These are phyloP conservation scores for Linderina pennispora DNA, from an alignment of 192 early-diverging fungal genomes.

Conservation along the genomic window DNA sequence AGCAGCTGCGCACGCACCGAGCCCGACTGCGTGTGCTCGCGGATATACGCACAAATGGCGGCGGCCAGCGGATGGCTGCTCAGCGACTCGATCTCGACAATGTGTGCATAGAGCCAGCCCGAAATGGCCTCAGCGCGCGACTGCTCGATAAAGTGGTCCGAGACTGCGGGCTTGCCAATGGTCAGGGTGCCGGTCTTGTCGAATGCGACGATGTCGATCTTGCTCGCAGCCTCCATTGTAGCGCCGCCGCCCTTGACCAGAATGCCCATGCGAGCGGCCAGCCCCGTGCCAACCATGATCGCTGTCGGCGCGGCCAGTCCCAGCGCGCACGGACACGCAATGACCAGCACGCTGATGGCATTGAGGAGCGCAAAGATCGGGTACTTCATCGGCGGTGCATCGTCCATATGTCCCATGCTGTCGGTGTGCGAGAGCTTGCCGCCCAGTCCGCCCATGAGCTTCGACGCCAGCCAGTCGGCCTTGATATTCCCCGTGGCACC, in stretches of 20 bases:
- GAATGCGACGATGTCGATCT: slow-evolving; percentile 84
- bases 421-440: background rate
- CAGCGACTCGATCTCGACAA: slow-evolving; percentile 67
- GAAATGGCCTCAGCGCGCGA: slow-evolving; percentile 13
- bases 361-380: slow-evolving; percentile 60
- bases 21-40: slow-evolving; percentile 14
- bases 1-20: slow-evolving; percentile 8
- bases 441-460: slow-evolving; percentile 44
- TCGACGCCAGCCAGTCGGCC: slow-evolving; percentile 23
- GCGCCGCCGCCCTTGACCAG: slow-evolving; percentile 87
- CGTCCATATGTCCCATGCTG: slow-evolving; percentile 3
- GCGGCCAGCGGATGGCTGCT: slow-evolving; percentile 87
- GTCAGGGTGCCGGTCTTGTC: slow-evolving; percentile 98
- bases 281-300: slow-evolving; percentile 97
- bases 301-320: slow-evolving; percentile 94
- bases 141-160: slow-evolving; percentile 19
- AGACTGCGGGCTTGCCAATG: slow-evolving; percentile 61
- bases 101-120: slow-evolving; percentile 36
- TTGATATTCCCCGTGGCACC: slow-evolving; percentile 27
- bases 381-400: slow-evolving; percentile 34
- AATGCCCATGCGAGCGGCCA: slow-evolving; percentile 87
- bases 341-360: slow-evolving; percentile 83
- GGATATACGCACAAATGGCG: slow-evolving; percentile 58
- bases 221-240: slow-evolving; percentile 77
- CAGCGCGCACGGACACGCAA: slow-evolving; percentile 95